phyloP scores from a whole-genome alignment of 1,139 yeast genomes.

The Geotrichum histeridarum region DNA sequence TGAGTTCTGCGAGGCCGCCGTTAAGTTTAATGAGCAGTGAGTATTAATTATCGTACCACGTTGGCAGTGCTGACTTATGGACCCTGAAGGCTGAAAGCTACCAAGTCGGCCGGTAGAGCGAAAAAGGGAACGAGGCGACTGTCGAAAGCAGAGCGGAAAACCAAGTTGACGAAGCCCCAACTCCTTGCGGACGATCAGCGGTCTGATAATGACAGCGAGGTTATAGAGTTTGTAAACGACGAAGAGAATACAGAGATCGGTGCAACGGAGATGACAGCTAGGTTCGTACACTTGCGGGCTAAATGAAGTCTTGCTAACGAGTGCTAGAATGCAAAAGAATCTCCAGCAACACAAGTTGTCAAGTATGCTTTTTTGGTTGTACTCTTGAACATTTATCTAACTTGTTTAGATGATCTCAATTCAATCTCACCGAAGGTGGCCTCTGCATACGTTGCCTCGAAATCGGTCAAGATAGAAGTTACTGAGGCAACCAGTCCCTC shows the following conservation, averaged over 20 bases:
- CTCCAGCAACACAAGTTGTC: constrained; percentile 3
- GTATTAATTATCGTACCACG: neutral
- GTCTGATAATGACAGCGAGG: constrained; percentile 14
- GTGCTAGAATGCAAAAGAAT: constrained; percentile 23
- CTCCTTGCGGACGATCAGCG: constrained; percentile 17
- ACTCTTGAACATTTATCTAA: constrained; percentile 19
- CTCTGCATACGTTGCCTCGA: neutral
- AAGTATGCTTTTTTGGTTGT: constrained; percentile 8
- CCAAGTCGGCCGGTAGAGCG: neutral
- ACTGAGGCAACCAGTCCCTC: too few species aligned
- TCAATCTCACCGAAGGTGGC: constrained; percentile 1
- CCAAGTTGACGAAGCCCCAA: constrained; percentile 12
- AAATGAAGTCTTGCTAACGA: constrained; percentile 21
- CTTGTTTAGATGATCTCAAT: neutral
- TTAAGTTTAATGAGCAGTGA: constrained; percentile 11
- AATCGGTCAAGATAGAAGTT: neutral
- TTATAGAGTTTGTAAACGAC: constrained; percentile 13
- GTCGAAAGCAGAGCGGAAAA: constrained; percentile 14
- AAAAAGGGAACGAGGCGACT: neutral
- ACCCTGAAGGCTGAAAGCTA: neutral
- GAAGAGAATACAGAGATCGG: constrained; percentile 23
- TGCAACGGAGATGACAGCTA: constrained; percentile 25
- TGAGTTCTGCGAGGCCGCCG: constrained; percentile 8
- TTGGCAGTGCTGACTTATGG: too few species aligned
- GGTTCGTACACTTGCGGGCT: constrained; percentile 17